A percentile compares a stretch with the other conserved stretches of the same genome.
Conservation (phyloP, 768 basidiomycete genomes). For the Mycena vitilis region DNA sequence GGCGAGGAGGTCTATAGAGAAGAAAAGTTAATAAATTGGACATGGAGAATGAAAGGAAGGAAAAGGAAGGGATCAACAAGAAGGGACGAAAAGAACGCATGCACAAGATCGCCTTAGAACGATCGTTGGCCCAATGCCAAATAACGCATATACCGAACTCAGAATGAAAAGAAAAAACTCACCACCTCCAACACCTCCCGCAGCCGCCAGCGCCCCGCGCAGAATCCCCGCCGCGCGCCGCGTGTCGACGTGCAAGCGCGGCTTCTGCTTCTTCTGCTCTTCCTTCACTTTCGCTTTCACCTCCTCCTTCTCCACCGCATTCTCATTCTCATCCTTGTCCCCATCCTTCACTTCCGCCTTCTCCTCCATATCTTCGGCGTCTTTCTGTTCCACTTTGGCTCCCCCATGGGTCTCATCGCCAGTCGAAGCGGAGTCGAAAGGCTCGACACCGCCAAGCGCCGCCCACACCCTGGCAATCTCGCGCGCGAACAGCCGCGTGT, state of each 20-base stretch:
- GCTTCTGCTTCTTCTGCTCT: not conserved
- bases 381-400: too few relatives aligned
- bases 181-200: constrained; percentile 47
- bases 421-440: too few relatives aligned
- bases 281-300: not conserved
- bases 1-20: constrained; percentile 56
- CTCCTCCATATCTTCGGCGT: too few relatives aligned
- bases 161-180: not conserved
- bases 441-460: constrained; percentile 4
- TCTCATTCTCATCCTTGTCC: not conserved
- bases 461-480: constrained; percentile 32
- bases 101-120: too few relatives aligned
- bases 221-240: constrained; percentile 21
- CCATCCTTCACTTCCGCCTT: not conserved
- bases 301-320: not conserved
- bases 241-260: constrained; percentile 23
- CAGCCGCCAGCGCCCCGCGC: constrained; percentile 43
- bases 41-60: not conserved
- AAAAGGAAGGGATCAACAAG: not conserved
- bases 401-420: too few relatives aligned
- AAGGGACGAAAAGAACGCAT: too few relatives aligned
- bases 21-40: too few relatives aligned
- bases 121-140: too few relatives aligned
- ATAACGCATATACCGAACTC: too few relatives aligned
- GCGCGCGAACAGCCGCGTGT: constrained; percentile 15